phyloP scores from a whole-genome alignment of 139 green algal species.

The Coccomyxa sp. region DNA sequence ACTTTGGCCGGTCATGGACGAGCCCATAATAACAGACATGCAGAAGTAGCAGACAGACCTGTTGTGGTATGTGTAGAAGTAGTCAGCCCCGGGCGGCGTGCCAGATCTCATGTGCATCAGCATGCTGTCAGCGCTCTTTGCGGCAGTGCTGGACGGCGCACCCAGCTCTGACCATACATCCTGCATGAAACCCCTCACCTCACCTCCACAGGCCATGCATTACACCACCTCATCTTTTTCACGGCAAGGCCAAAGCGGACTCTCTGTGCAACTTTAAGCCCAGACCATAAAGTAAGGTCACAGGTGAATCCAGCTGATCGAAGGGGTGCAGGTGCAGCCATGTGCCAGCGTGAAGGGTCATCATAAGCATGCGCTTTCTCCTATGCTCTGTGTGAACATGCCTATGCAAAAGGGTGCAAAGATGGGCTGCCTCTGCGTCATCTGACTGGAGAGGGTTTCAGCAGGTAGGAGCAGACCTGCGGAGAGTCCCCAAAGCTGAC shows the following conservation, averaged over 20 bases:
- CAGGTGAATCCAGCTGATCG: too few relatives aligned
- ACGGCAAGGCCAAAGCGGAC: too few relatives aligned
- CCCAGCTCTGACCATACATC: constrained; percentile 45
- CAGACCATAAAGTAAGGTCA: too few relatives aligned
- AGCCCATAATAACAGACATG: too few relatives aligned
- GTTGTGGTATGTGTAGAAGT: constrained; percentile 39
- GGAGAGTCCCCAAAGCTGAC: constrained; percentile 35
- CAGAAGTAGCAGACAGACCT: too few relatives aligned
- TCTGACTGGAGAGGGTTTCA: neutral
- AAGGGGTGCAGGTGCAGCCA: too few relatives aligned
- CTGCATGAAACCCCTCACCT: neutral
- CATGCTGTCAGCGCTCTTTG: constrained; percentile 1
- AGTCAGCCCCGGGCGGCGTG: constrained; percentile 14
- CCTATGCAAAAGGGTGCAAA: neutral
- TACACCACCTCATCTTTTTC: too few relatives aligned
- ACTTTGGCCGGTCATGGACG: too few relatives aligned
- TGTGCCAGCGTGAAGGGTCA: neutral
- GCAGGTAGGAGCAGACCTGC: constrained; percentile 23
- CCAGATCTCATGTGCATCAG: neutral
- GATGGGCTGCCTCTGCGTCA: neutral
- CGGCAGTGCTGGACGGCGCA: constrained; percentile 16
- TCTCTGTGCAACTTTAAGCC: too few relatives aligned
- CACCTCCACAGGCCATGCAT: too few relatives aligned
- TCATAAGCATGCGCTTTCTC: neutral
- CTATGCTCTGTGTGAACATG: neutral